These are phyloP conservation scores for Kwoniella mangroviensis DNA, from an alignment of 768 basidiomycete species.

Conservation along the genomic window DNA sequence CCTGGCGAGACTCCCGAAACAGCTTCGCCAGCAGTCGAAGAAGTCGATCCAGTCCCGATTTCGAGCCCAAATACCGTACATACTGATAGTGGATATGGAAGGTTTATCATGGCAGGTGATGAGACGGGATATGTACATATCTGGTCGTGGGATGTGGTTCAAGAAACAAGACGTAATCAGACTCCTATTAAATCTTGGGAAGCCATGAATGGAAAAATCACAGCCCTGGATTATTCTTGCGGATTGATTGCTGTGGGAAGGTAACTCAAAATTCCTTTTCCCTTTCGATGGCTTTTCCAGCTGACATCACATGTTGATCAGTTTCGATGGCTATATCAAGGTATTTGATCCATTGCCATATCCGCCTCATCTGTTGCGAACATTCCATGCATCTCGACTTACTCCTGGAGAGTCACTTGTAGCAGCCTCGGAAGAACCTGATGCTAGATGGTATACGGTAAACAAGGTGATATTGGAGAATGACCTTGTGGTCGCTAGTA, in stretches of 20 bases:
- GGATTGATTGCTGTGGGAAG: slow-evolving; percentile 47
- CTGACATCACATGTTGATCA: slow-evolving; percentile 15
- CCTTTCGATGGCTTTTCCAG: neutral
- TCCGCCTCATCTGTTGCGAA: slow-evolving; percentile 38
- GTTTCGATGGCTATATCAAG: slow-evolving; percentile 47
- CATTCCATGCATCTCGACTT: slow-evolving; percentile 44
- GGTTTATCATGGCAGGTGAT: slow-evolving; percentile 45
- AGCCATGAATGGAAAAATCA: slow-evolving; percentile 41
- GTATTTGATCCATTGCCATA: slow-evolving; percentile 48
- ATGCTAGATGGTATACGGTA: slow-evolving; percentile 39
- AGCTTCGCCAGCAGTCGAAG: slow-evolving; percentile 5
- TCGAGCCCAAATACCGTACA: neutral
- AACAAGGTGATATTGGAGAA: slow-evolving; percentile 54
- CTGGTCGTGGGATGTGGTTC: slow-evolving; percentile 39
- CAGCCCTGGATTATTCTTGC: slow-evolving; percentile 41
- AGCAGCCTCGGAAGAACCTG: slow-evolving; percentile 26
- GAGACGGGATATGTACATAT: slow-evolving; percentile 38
- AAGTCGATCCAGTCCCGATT: neutral
- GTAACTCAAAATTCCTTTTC: slow-evolving; percentile 18
- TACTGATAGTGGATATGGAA: slow-evolving; percentile 25
- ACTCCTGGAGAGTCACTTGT: slow-evolving; percentile 30
- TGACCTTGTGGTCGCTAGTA: slow-evolving; percentile 50
- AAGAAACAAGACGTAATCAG: neutral
- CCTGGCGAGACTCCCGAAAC: slow-evolving; percentile 10
- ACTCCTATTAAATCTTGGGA: slow-evolving; percentile 38